Evolutionary conservation across 2,329 filamentous ascomycete genomes (phyloP), one percentile per base, ranked within the genome.

Genomic region (Graphilbum ipis-grandicollis): DNA sequence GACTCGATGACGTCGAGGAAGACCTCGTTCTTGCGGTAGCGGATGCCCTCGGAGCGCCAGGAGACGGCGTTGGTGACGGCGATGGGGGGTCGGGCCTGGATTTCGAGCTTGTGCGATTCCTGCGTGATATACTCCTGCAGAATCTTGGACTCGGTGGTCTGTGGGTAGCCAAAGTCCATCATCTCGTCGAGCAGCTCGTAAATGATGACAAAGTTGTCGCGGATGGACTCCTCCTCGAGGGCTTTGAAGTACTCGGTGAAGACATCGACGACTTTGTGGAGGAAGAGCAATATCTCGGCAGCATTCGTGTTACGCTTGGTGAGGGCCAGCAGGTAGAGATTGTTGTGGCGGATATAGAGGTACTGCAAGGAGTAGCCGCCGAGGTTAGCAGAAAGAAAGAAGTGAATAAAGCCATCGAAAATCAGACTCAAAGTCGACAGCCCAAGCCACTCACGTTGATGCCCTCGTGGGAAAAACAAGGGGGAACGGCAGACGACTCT

Each of bases 221-320:
- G 76, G 56, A 98, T 98, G 50, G 84, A 93, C 60, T 98, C 90
- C 58, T 98, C 90, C 59, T 98, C 90, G 41, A 98, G 70, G 45
- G 92, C 88, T 59, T 98, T 98, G 70, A 98, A 98, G 66, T 98
- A 98, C 60, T 98, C 90, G 41, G 90, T 98, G 56, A 98, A 98
- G 45, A 98, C 90, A 57, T 96, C 90, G 52, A 98, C 90, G 38
- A 98, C 73, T 59, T 93, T 93, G 65, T 98, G 90, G 38, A 98
- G 71, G 67, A 98, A 98, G 35, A 98, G 77, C 33, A 98, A 75
- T 49, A 98, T 94, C 61, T 98, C 90, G 61, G 90, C 85, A 47
- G 90, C 90, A 66, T 98, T 98, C 50, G 85, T 93, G 63, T 98
- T 98, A 56, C 88, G 82, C 69, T 98, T 98, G 40, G 90, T 98